Conservation (phyloP, 1,284 basidiomycete genomes). For the Phaffia rhodozyma region DNA sequence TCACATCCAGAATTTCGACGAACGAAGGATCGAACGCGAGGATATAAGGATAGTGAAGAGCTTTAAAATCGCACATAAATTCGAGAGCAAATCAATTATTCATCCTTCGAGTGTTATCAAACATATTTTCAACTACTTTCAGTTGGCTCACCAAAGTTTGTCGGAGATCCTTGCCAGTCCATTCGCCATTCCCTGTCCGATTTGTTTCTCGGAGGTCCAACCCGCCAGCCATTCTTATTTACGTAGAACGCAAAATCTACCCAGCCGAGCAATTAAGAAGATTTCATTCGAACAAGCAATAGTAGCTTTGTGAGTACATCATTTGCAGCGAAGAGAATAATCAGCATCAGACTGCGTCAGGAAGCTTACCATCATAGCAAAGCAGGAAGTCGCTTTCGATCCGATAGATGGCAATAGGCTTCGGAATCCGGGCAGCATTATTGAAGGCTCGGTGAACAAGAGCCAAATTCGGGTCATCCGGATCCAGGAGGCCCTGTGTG, state of each 20-base stretch:
- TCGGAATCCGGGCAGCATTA: constrained; percentile 23
- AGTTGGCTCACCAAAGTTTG: constrained; percentile 65
- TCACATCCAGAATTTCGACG: constrained; percentile 92
- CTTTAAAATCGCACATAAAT: constrained; percentile 37
- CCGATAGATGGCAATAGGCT: constrained; percentile 92
- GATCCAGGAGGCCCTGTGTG: constrained; percentile 91
- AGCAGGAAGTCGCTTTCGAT: constrained; percentile 94
- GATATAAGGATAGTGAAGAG: constrained; percentile 91
- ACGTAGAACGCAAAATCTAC: constrained; percentile 97
- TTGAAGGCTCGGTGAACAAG: constrained; percentile 86
- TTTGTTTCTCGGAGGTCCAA: constrained; percentile 42
- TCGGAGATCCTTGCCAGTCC: constrained; percentile 90
- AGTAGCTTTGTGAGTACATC: not conserved
- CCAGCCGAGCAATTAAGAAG: not conserved
- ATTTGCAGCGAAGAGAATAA: not conserved
- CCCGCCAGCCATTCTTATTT: constrained; percentile 89
- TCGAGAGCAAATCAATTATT: constrained; percentile 15
- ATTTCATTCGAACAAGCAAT: not conserved
- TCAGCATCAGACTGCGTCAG: not conserved
- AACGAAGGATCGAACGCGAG: constrained; percentile 94
- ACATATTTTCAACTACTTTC: not conserved
- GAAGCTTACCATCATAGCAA: constrained; percentile 80
- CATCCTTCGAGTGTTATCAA: not conserved
- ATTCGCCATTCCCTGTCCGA: constrained; percentile 64
- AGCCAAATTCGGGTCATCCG: constrained; percentile 78